phyloP scores from a whole-genome alignment of 140 eudicot species.

The Oenanthe javanica region DNA sequence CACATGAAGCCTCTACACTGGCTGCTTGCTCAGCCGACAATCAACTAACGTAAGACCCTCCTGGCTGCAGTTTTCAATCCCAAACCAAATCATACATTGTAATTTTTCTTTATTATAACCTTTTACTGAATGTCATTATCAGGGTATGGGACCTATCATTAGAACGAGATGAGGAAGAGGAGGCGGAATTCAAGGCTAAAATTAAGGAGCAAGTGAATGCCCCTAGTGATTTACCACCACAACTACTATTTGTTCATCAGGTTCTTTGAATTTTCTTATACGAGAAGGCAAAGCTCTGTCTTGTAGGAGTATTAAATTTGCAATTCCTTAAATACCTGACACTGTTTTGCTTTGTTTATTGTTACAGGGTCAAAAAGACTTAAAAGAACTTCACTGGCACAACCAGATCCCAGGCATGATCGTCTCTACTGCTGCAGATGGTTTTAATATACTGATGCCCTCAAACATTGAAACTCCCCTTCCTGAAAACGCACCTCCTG shows the following conservation, averaged over 20 bases:
- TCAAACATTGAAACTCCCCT: slow-evolving; percentile 77
- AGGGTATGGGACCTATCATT: slow-evolving; percentile 92
- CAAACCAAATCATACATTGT: neutral
- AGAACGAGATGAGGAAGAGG: slow-evolving; percentile 95
- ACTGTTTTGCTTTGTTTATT: neutral
- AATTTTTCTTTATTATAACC: neutral
- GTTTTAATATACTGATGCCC: slow-evolving; percentile 87
- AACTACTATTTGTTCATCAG: slow-evolving; percentile 94
- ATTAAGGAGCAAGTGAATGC: slow-evolving; percentile 75
- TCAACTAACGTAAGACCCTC: slow-evolving; percentile 64
- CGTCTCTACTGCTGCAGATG: slow-evolving; percentile 91
- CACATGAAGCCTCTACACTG: slow-evolving; percentile 88
- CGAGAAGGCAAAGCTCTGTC: neutral
- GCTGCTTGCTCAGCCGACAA: slow-evolving; percentile 83
- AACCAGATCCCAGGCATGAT: slow-evolving; percentile 97
- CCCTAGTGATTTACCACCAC: slow-evolving; percentile 85
- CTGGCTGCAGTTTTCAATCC: neutral
- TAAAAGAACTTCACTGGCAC: slow-evolving; percentile 99
- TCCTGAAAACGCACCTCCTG: slow-evolving; percentile 45
- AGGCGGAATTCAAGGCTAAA: slow-evolving; percentile 80
- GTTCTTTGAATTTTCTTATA: slow-evolving; percentile 18
- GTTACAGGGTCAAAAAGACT: slow-evolving; percentile 84
- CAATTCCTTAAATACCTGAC: neutral
- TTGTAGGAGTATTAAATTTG: neutral
- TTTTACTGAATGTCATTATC: slow-evolving; percentile 5